Percentiles rank a stretch among this genome's conserved stretches.
Evolutionary conservation across 2,329 filamentous ascomycete species (phyloP).

Genomic region (Exophiala bonariae): DNA sequence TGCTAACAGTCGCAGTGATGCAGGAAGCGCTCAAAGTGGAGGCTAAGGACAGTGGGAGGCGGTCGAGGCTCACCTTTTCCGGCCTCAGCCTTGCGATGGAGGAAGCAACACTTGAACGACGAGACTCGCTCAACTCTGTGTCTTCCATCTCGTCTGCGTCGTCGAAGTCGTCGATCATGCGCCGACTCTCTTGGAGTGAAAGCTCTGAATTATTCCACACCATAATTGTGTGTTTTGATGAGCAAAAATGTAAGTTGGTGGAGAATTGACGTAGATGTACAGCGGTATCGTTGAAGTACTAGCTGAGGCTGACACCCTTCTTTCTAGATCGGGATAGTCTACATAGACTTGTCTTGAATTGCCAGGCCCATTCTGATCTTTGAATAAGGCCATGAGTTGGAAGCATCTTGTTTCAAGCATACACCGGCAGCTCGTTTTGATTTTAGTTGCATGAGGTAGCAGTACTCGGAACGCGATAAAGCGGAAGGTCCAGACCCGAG

Average conservation of each 20-base stretch:
- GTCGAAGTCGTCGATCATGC: neutral
- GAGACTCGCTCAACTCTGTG: conserved; percentile 4
- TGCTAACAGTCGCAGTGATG: neutral
- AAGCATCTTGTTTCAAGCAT: too few relatives aligned
- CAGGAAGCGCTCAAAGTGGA: conserved; percentile 9
- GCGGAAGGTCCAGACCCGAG: too few relatives aligned
- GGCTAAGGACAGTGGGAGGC: conserved; percentile 3
- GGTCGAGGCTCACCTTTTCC: conserved; percentile 1
- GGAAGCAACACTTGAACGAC: conserved; percentile 1
- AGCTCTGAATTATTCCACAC: conserved; percentile 6
- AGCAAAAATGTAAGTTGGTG: conserved; percentile 1
- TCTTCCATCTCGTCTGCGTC: conserved; percentile 2
- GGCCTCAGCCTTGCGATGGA: conserved; percentile 7
- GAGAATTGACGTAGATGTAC: neutral
- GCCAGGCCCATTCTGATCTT: neutral
- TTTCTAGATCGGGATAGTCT: conserved; percentile 8
- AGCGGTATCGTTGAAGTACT: neutral
- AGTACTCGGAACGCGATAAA: too few relatives aligned
- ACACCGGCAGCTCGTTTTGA: too few relatives aligned
- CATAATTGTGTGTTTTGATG: conserved; percentile 4
- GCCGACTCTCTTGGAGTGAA: conserved; percentile 7
- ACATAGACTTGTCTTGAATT: conserved; percentile 4
- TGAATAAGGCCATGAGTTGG: too few relatives aligned
- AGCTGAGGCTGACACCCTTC: neutral
- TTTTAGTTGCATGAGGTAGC: too few relatives aligned